These are phyloP conservation scores for Dictyostelium capitatum DNA, from an alignment of 78 protist species.

Conservation along the genomic window DNA sequence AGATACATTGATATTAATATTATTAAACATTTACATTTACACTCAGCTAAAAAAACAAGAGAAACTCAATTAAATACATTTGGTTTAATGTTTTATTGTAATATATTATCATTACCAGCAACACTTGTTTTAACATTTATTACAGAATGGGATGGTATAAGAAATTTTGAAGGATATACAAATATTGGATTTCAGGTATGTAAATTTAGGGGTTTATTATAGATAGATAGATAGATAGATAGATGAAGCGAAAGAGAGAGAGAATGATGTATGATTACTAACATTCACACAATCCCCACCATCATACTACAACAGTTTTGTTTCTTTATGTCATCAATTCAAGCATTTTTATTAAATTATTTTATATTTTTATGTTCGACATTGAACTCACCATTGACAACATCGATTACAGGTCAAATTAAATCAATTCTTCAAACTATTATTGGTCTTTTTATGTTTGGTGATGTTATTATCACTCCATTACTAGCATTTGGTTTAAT, in stretches of 20 bases:
- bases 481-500: conserved; percentile 56
- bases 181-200: conserved; percentile 80
- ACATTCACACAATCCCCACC: neutral
- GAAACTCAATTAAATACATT: conserved; percentile 83
- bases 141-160: conserved; percentile 57
- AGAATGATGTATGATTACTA: neutral
- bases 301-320: conserved; percentile 30
- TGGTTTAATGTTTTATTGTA: conserved; percentile 86
- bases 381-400: conserved; percentile 86
- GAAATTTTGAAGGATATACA: conserved; percentile 25
- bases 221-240: no score
- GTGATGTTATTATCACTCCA: conserved; percentile 65
- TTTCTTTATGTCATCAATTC: conserved; percentile 82
- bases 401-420: conserved; percentile 88
- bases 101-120: conserved; percentile 80
- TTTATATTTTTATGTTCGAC: conserved; percentile 87
- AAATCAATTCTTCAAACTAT: conserved; percentile 80
- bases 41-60: conserved; percentile 52
- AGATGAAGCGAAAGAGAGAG: neutral
- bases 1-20: no score
- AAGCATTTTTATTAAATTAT: conserved; percentile 86
- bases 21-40: neutral
- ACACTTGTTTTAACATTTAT: conserved; percentile 48
- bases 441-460: conserved; percentile 86
- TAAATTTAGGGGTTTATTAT: neutral